Evolutionary conservation across 495 filamentous ascomycete genomes (phyloP).

Genomic region (Talaromyces borbonicus): DNA sequence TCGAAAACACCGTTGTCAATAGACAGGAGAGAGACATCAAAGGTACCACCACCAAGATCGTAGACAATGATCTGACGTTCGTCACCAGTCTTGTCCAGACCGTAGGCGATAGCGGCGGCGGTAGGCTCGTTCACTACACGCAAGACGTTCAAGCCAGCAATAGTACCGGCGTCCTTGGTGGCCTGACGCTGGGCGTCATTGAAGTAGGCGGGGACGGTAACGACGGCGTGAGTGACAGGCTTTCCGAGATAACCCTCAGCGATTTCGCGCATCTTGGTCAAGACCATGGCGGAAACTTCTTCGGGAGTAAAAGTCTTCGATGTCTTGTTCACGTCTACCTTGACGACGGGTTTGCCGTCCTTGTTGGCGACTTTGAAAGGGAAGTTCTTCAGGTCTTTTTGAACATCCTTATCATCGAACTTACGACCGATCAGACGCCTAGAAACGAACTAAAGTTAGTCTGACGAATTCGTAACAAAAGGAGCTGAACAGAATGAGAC

Average conservation of each 20-base stretch:
- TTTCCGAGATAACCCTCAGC: conserved; percentile 89
- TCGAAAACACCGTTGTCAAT: conserved; percentile 98
- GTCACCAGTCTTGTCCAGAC: conserved; percentile 74
- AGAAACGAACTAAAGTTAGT: background rate
- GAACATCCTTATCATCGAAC: conserved; percentile 75
- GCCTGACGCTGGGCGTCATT: conserved; percentile 98
- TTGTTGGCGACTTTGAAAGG: conserved; percentile 78
- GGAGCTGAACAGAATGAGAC: conserved; percentile 18
- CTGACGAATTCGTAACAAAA: conserved; percentile 9
- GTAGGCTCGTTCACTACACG: conserved; percentile 96
- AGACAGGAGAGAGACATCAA: conserved; percentile 97
- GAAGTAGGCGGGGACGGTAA: conserved; percentile 98
- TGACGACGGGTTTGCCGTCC: conserved; percentile 72
- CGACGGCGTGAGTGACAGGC: conserved; percentile 93
- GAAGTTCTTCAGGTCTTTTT: conserved; percentile 81
- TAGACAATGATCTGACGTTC: conserved; percentile 93
- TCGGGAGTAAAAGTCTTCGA: conserved; percentile 77
- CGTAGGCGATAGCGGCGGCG: conserved; percentile 79
- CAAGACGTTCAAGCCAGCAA: conserved; percentile 91
- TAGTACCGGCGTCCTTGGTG: conserved; percentile 93
- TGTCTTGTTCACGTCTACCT: conserved; percentile 64
- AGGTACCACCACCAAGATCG: conserved; percentile 99
- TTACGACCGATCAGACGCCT: conserved; percentile 89
- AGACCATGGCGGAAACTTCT: conserved; percentile 79
- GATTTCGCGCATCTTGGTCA: conserved; percentile 96